Base-by-base conservation (phyloP, 73 alveolate species). In the Symbiodinium pilosum region DNA sequence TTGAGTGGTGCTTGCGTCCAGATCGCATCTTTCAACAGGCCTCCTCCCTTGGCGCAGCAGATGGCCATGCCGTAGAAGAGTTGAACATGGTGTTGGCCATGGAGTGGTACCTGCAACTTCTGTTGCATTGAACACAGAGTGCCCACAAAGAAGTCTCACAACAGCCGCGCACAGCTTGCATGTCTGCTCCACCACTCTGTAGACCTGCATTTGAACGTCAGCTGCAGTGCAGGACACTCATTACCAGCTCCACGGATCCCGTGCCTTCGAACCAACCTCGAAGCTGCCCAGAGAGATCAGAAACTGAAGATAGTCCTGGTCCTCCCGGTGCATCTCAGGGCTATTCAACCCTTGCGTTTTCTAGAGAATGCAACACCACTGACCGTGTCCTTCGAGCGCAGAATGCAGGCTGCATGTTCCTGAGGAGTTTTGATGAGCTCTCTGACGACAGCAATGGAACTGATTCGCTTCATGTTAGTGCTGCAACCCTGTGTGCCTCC, bases 81-180 rank as follows among this genome's bases (percentile, higher is more conserved):
- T 43, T 64, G 86, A 88, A 88, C 95, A 88, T 88, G 87, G 87
- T 88, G 95, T 36, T 88, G 86, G 95, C 95, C 95, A 88, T 88
- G 73, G 95, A 88, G 87, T 88, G 95, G 83, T 88, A 88, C 95
- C 95, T 87, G 20, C 34, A 30, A 18, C 91, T 81, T 20, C 34
- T n/a, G 52, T 32, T 81, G 18, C 0, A 18, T 24, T 26, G 84
- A 26, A n/a, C n/a, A n/a, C n/a, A n/a, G 39, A 39, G 41, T 24
- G 85, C 85, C 44, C 44, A 73, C 30, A 20, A 8, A 8, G 36
- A 59, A 5, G 3, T 14, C 77, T 59, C 77, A 34, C 41, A 73
- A 32, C 30, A 34, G 93, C 69, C 14, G 3, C 71, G 56, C 24
- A 59, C 95, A 88, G 36, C n/a, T 68, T 88, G 95, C 95, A 88